Evolutionary conservation across 352 stramenopile species (phyloP), one percentile per base, ranked within the genome.

Genomic region (Peronospora destructor): DNA sequence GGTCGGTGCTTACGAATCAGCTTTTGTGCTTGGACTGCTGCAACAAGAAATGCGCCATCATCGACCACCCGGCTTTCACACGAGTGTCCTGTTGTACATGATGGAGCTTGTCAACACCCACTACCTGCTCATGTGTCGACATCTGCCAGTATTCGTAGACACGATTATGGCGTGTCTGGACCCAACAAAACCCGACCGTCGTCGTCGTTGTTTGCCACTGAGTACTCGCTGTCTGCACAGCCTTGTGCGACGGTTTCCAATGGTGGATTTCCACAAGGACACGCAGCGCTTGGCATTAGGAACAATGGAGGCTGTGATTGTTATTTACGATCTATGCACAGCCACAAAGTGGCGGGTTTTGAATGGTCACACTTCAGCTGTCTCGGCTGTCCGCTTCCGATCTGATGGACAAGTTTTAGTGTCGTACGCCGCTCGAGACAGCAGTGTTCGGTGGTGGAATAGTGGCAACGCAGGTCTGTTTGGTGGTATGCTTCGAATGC

Each of bases 281-380:
- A 91, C 83, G 2, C 85, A 95, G 59, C 76, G 85, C 5, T 67
- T 95, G 4, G 85, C 84, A 10, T 56, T 94, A 5, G 85, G 83
- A 3, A 93, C 83, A 6, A 89, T 94, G 76, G 85, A 94, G 6
- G 81, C 82, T 1, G 82, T 92, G 35, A 91, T 95, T 36, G 45
- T 95, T 25, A 89, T 95, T 39, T 95, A 93, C 57, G 85, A 95
- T 50, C 49, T 95, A 3, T 73, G 85, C 8, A 95, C 82, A 0
- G 82, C 83, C 2, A 95, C 81, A 14, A 95, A 95, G 50, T 95
- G 85, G 85, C 76, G 83, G 4, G 84, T 95, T 12, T 46, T 95
- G 5, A 81, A 94, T 19, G 85, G 85, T 12, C 85, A 95, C 48
- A 55, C 67, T 0, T 85, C 73, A 0, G 76, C 79, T 0, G 53